phyloP scores from a whole-genome alignment of 2,329 filamentous ascomycete species.

The Hirsutella minnesotensis region DNA sequence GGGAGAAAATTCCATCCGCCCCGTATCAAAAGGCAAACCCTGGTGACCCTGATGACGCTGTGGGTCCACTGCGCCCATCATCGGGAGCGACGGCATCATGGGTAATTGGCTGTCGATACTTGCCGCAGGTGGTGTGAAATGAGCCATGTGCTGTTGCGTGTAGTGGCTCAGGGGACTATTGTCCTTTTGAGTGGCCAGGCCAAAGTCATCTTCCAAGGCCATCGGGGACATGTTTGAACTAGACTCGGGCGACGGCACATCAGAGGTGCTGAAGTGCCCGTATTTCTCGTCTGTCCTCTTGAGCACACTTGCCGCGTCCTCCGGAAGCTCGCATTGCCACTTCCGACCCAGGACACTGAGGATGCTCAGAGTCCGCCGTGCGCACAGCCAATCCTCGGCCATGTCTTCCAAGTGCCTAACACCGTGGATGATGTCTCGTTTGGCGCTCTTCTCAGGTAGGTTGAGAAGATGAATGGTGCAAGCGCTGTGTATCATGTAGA shows the following conservation, averaged over 20 bases:
- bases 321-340: constrained; percentile 78
- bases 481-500: constrained; percentile 90
- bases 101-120: constrained; percentile 1
- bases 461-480: constrained; percentile 93
- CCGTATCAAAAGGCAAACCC: constrained; percentile 10
- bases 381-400: constrained; percentile 87
- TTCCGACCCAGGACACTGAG: constrained; percentile 76
- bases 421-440: constrained; percentile 79
- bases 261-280: constrained; percentile 54
- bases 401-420: constrained; percentile 91
- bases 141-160: constrained; percentile 13
- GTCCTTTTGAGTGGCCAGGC: constrained; percentile 13
- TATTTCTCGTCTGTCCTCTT: constrained; percentile 69
- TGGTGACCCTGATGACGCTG: constrained; percentile 8
- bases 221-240: constrained; percentile 18
- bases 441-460: constrained; percentile 81
- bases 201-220: constrained; percentile 15
- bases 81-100: constrained; percentile 5
- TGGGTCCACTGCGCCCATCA: not conserved
- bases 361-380: constrained; percentile 72
- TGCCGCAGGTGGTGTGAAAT: constrained; percentile 4
- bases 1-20: constrained; percentile 10
- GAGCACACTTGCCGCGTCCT: constrained; percentile 69
- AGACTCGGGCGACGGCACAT: constrained; percentile 43
- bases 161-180: constrained; percentile 24